Evolutionary conservation across 2,329 filamentous ascomycete species (phyloP), one percentile per base, ranked within the genome.

Genomic region (Nigrospora oryzae): DNA sequence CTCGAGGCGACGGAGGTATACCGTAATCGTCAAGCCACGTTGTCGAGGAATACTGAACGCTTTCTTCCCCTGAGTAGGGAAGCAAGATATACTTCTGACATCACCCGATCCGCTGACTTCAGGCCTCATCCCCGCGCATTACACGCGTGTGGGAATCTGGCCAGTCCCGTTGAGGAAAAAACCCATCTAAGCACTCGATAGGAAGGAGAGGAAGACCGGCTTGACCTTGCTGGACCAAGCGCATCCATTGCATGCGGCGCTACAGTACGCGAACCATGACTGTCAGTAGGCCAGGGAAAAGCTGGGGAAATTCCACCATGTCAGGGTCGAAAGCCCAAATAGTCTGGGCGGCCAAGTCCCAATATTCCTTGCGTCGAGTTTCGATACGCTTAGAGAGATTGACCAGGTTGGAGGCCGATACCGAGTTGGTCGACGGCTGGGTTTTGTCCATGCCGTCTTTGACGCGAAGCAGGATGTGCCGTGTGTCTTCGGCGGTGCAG

Each of bases 401-500:
- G 65, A 93, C 86, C n/a, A 97, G 70, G 59, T 97, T 97, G 14
- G 79, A 76, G 0, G 88, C 86, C n/a, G 86, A 85, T 6, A 91
- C 78, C 35, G 88, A 89, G 60, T 98, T 98, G 42, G 87, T 85
- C 0, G 89, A 93, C 1, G 93, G 93, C 48, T 93, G 84, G 2
- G 89, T 84, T 5, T 88, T 88, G 63, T 98, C 93, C 77, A 96
- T 96, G 51, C 89, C 93, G 50, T 94, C 89, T 66, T 98, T 98
- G 41, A 96, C 77, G 19, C 91, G 84, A 48, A 97, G 78, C 47
- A 96, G 83, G 28, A 84, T 76, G 56, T 89, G 80, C 1, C 81
- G 69, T 11, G 83, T 80, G 36, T 74, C 65, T 12, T 70, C 66
- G 5, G 74, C 67, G 1, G 85, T 89, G 5, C 81, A 83, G 67